Evolutionary conservation across 164 flowering plant species (phyloP).

Genomic region (Macadamia integrifolia): DNA sequence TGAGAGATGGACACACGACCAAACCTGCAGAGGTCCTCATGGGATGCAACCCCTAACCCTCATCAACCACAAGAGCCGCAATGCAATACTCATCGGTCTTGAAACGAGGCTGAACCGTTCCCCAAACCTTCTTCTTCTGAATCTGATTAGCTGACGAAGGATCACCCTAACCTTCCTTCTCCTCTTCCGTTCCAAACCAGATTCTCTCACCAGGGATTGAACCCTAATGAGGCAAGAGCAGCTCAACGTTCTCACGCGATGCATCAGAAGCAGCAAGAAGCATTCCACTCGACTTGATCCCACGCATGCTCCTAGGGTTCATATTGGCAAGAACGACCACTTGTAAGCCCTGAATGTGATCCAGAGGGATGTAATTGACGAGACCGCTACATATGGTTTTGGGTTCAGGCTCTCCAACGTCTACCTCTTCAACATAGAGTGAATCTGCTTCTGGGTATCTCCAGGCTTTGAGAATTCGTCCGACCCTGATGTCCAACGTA

Average conservation of each 20-base stretch:
- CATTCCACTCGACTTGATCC: constrained; percentile 88
- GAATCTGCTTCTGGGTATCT: constrained; percentile 87
- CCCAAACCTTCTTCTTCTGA: too few relatives aligned
- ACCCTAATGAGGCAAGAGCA: constrained; percentile 78
- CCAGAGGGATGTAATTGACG: constrained; percentile 65
- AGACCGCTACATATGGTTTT: constrained; percentile 90
- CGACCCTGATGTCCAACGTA: constrained; percentile 76
- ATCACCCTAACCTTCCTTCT: constrained; percentile 36
- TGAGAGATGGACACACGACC: too few relatives aligned
- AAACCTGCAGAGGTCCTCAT: too few relatives aligned
- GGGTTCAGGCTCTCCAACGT: constrained; percentile 78
- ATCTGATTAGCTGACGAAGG: constrained; percentile 83
- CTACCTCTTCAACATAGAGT: constrained; percentile 94
- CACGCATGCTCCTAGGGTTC: constrained; percentile 97
- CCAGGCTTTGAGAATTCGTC: constrained; percentile 68
- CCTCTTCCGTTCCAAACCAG: constrained; percentile 69
- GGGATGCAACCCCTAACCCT: too few relatives aligned
- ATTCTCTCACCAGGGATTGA: constrained; percentile 77
- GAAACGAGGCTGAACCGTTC: too few relatives aligned
- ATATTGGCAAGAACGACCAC: constrained; percentile 90
- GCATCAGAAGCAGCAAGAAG: constrained; percentile 92
- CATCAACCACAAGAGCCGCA: too few relatives aligned
- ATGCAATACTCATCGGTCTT: too few relatives aligned
- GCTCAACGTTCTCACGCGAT: constrained; percentile 87
- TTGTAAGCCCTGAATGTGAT: constrained; percentile 35